These are phyloP conservation scores for Stagonosporopsis tanaceti DNA, from an alignment of 2,329 filamentous ascomycete species.

Conservation along the genomic window DNA sequence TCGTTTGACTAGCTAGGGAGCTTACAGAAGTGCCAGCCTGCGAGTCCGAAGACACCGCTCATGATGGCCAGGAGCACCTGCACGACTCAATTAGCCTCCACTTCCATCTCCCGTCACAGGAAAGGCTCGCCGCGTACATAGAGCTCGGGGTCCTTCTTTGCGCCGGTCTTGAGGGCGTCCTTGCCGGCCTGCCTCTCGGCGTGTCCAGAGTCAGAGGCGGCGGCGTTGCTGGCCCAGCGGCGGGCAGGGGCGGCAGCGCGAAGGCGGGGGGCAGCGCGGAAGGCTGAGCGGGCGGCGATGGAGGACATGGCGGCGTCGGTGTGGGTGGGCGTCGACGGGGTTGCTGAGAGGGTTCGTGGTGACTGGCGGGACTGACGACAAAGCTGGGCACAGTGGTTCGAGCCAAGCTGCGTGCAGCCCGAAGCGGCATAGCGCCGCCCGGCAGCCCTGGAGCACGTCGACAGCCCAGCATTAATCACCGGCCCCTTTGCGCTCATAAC, in stretches of 20 bases:
- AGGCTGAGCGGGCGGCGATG: slow-evolving; percentile 55
- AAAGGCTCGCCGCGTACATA: slow-evolving; percentile 63
- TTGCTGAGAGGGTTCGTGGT: slow-evolving; percentile 25
- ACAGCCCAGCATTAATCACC: slow-evolving; percentile 12
- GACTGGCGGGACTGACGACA: slow-evolving; percentile 22
- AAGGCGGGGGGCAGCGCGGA: slow-evolving; percentile 57
- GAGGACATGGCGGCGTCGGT: slow-evolving; percentile 52
- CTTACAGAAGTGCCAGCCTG: slow-evolving; percentile 88
- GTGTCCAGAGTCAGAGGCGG: slow-evolving; percentile 36
- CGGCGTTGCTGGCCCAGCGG: slow-evolving; percentile 48
- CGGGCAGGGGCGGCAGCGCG: slow-evolving; percentile 45
- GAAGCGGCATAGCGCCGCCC: slow-evolving; percentile 9
- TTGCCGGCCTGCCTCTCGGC: slow-evolving; percentile 57
- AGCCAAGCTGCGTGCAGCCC: slow-evolving; percentile 13
- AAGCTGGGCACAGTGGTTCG: slow-evolving; percentile 25
- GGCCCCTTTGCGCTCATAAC: slow-evolving; percentile 16
- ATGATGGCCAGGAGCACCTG: slow-evolving; percentile 93
- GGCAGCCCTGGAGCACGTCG: slow-evolving; percentile 6
- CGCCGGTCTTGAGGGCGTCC: slow-evolving; percentile 66
- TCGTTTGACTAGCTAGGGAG: slow-evolving; percentile 15
- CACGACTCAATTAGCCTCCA: slow-evolving; percentile 33
- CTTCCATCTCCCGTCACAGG: neutral
- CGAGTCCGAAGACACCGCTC: slow-evolving; percentile 85
- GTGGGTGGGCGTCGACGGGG: slow-evolving; percentile 26
- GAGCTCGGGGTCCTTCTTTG: slow-evolving; percentile 76